Evolutionary conservation across 1,284 basidiomycete genomes (phyloP).

Genomic region (Lentinula novae-zelandiae): DNA sequence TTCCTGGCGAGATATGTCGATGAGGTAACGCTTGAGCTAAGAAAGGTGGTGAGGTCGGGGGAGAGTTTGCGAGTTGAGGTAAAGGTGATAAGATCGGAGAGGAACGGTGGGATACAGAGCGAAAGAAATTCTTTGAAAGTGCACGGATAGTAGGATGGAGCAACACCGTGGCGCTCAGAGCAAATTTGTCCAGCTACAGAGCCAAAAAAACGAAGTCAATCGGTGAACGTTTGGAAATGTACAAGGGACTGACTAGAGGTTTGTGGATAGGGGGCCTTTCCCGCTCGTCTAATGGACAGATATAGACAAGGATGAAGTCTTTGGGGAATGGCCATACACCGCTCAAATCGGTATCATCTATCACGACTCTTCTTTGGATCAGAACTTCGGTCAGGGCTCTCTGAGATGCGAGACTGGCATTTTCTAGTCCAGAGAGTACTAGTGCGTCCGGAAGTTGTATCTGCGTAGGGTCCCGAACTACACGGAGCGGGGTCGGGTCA

Average conservation of each 20-base stretch:
- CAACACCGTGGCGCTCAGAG: constrained; percentile 64
- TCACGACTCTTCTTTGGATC: constrained; percentile 44
- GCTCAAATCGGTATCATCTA: constrained; percentile 37
- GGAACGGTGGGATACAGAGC: constrained; percentile 11
- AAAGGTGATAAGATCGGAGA: constrained; percentile 24
- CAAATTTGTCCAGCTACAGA: constrained; percentile 68
- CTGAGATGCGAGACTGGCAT: constrained; percentile 53
- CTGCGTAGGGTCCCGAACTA: constrained; percentile 15
- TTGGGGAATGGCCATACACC: constrained; percentile 59
- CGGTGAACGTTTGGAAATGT: constrained; percentile 4
- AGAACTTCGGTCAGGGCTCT: constrained; percentile 54
- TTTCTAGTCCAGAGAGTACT: constrained; percentile 67
- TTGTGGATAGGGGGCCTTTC: constrained; percentile 65
- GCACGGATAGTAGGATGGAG: constrained; percentile 37
- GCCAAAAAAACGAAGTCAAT: background rate
- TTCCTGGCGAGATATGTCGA: constrained; percentile 15
- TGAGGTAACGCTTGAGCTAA: constrained; percentile 11
- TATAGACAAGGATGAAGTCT: constrained; percentile 68
- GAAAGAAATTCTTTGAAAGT: constrained; percentile 32
- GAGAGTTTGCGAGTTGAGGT: constrained; percentile 11
- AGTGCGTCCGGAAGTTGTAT: constrained; percentile 54
- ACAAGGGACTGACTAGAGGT: constrained; percentile 46
- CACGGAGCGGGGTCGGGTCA: constrained; percentile 23
- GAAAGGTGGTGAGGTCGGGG: constrained; percentile 11
- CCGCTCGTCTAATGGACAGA: constrained; percentile 57